These are phyloP conservation scores for Leccinum ochraceum DNA, from an alignment of 768 basidiomycete genomes.

Conservation along the genomic window DNA sequence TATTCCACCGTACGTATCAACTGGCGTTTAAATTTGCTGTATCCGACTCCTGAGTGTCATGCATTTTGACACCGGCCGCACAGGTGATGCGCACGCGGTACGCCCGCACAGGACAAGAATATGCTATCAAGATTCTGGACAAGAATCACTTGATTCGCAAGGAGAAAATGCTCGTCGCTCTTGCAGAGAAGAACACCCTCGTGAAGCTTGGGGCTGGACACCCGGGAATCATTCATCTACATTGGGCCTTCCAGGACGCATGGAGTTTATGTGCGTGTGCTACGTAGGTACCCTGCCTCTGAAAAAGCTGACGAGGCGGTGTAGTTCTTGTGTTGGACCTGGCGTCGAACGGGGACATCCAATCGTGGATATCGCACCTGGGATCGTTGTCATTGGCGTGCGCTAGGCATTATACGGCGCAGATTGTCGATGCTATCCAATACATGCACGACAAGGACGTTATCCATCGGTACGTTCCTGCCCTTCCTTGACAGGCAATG, in stretches of 20 bases:
- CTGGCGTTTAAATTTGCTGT: constrained; percentile 1
- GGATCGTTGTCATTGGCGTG: constrained; percentile 84
- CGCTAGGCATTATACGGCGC: constrained; percentile 84
- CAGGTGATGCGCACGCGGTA: constrained; percentile 62
- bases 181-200: constrained; percentile 78
- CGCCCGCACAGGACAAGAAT: constrained; percentile 56
- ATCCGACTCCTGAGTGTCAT: constrained; percentile 5
- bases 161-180: constrained; percentile 75
- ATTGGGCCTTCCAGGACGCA: constrained; percentile 85
- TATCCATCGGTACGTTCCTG: constrained; percentile 66
- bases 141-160: constrained; percentile 23
- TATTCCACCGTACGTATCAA: constrained; percentile 70
- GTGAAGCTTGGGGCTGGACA: constrained; percentile 64
- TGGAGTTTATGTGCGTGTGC: constrained; percentile 73
- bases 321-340: constrained; percentile 80
- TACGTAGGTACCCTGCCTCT: not conserved
- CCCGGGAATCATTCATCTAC: constrained; percentile 79
- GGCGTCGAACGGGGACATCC: constrained; percentile 76
- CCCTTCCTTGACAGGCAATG: constrained; percentile 6
- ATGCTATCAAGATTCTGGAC: constrained; percentile 67
- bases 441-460: constrained; percentile 92
- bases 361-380: constrained; percentile 65
- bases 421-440: constrained; percentile 83
- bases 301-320: constrained; percentile 9
- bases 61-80: constrained; percentile 1